These are phyloP conservation scores for Fraxinus sp. DNA, from an alignment of 305 asterid species.

Conservation along the genomic window DNA sequence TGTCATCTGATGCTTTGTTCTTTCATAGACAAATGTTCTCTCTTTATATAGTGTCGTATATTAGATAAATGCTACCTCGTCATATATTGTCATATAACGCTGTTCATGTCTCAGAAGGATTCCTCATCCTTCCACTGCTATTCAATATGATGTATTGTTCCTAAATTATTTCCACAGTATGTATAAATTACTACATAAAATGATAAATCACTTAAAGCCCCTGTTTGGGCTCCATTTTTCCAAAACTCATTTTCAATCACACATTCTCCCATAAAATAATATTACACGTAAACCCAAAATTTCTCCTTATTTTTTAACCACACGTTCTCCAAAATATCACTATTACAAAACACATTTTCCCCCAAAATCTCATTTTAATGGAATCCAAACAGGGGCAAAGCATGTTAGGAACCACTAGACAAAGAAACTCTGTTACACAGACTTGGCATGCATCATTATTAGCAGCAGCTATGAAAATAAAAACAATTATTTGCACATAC, in stretches of 20 bases:
- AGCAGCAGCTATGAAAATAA: slow-evolving; percentile 10
- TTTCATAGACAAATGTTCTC: background rate
- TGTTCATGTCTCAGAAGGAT: background rate
- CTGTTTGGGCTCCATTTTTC: background rate
- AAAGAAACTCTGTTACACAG: background rate
- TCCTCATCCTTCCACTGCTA: background rate
- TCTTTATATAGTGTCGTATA: background rate
- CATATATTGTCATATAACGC: background rate
- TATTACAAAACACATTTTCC: background rate
- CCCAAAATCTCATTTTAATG: background rate
- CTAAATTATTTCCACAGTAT: background rate
- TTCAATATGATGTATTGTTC: background rate
- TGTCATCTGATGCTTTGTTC: background rate
- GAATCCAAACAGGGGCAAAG: background rate
- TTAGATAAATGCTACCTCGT: background rate
- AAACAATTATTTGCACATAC: slow-evolving; percentile 28
- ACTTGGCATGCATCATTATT: background rate
- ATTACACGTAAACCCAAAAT: background rate
- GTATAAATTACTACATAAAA: background rate
- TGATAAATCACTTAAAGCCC: background rate
- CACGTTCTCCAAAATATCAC: background rate
- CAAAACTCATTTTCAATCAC: background rate
- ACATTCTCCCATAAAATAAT: background rate
- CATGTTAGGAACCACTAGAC: background rate
- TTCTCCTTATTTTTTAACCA: background rate